Percentiles rank a stretch among this genome's conserved stretches.
These are phyloP conservation scores for Populus nigra DNA, from an alignment of 345 rosid genomes.

Conservation along the genomic window DNA sequence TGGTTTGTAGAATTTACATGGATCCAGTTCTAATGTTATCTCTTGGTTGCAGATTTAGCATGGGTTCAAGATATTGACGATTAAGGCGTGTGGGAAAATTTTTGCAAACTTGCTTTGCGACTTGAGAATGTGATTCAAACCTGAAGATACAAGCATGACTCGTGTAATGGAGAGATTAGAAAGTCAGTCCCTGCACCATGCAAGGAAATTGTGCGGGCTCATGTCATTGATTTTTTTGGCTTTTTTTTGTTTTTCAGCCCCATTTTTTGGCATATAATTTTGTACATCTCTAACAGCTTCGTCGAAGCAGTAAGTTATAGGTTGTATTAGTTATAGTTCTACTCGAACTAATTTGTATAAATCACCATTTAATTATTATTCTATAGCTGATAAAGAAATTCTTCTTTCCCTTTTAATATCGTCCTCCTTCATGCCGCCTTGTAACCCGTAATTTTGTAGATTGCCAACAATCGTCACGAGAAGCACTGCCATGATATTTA, in stretches of 20 bases:
- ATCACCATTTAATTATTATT: not conserved
- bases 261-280: constrained; percentile 38
- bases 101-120: not conserved
- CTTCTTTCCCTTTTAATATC: not conserved
- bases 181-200: constrained; percentile 7
- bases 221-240: constrained; percentile 15
- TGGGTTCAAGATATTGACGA: constrained; percentile 95
- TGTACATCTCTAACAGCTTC: constrained; percentile 23
- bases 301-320: constrained; percentile 11
- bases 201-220: constrained; percentile 35
- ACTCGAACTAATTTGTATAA: not conserved
- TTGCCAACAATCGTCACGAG: not conserved
- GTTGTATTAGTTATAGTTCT: not conserved
- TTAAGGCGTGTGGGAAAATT: constrained; percentile 21
- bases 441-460: not conserved
- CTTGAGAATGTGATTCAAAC: not conserved
- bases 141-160: constrained; percentile 5
- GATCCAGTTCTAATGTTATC: not conserved
- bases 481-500: not conserved
- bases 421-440: not conserved
- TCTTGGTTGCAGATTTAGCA: constrained; percentile 64
- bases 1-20: not conserved
- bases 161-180: not conserved
- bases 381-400: not conserved
- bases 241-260: not conserved